Conservation (phyloP, 345 rosid genomes). For the Draba incana region DNA sequence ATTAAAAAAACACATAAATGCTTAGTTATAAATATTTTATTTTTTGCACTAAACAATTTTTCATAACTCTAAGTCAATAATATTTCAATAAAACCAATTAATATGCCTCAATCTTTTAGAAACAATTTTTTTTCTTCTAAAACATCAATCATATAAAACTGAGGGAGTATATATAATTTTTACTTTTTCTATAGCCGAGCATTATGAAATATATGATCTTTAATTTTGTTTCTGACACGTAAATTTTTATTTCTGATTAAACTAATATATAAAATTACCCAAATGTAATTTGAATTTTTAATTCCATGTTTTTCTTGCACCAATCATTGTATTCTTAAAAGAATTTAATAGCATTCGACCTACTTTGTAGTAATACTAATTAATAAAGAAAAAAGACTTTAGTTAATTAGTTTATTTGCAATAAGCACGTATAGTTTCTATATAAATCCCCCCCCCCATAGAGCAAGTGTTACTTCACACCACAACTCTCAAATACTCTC, state of each 20-base stretch:
- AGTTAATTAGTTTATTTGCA: slow-evolving; percentile 22
- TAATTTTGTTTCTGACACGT: slow-evolving; percentile 12
- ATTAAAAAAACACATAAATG: no score
- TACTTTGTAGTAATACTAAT: slow-evolving; percentile 24
- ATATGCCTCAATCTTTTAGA: no score
- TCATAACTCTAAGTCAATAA: no score
- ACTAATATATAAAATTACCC: no score
- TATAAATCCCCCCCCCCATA: slow-evolving; percentile 26
- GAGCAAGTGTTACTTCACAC: slow-evolving; percentile 40
- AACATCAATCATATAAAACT: no score
- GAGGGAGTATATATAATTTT: no score
- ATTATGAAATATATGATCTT: slow-evolving; percentile 12
- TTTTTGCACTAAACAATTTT: no score
- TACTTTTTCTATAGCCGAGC: neutral
- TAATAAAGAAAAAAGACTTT: slow-evolving; percentile 21
- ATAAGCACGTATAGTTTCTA: slow-evolving; percentile 28
- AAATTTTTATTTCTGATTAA: neutral
- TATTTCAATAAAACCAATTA: no score
- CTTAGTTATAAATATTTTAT: no score
- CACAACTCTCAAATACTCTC: slow-evolving; percentile 20
- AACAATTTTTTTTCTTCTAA: no score
- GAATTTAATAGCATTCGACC: slow-evolving; percentile 27
- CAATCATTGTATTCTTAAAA: slow-evolving; percentile 6
- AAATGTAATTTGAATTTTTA: neutral
- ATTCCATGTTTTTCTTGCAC: slow-evolving; percentile 29